Conservation (phyloP, 345 rosid genomes). For the Citrus australasica region DNA sequence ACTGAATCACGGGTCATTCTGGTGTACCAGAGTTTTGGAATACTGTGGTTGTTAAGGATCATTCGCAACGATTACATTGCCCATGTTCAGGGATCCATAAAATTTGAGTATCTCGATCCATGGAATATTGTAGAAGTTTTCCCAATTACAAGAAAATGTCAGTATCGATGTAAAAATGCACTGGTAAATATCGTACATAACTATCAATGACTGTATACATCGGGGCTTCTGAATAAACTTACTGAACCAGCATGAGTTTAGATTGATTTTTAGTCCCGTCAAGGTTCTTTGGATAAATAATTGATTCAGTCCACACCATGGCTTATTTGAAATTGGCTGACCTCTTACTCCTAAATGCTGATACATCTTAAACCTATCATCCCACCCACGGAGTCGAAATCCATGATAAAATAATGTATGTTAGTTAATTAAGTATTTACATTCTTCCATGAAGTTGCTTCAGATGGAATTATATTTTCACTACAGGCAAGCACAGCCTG, state of each 20-base stretch:
- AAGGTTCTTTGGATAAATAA: too few species aligned
- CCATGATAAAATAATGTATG: too few species aligned
- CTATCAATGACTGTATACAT: background rate
- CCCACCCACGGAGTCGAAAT: too few species aligned
- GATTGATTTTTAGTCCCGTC: too few species aligned
- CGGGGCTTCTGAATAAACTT: too few species aligned
- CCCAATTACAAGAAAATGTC: too few species aligned
- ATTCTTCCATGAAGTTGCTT: slow-evolving; percentile 72
- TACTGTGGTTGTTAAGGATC: background rate
- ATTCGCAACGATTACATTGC: background rate
- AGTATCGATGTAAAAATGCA: too few species aligned
- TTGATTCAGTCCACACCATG: too few species aligned
- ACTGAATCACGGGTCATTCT: background rate
- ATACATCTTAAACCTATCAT: too few species aligned
- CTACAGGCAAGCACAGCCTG: slow-evolving; percentile 57
- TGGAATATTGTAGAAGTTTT: background rate
- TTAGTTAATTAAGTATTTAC: slow-evolving; percentile 12
- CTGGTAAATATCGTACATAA: background rate
- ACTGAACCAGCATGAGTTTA: too few species aligned
- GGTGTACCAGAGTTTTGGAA: background rate
- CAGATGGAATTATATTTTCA: slow-evolving; percentile 59
- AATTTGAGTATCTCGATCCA: background rate
- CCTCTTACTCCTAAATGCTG: too few species aligned
- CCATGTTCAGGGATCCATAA: background rate
- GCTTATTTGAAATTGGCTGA: too few species aligned